Evolutionary conservation across 2,329 filamentous ascomycete genomes (phyloP), one percentile per base, ranked within the genome.

Genomic region (Monilinia vaccinii-corymbosi): DNA sequence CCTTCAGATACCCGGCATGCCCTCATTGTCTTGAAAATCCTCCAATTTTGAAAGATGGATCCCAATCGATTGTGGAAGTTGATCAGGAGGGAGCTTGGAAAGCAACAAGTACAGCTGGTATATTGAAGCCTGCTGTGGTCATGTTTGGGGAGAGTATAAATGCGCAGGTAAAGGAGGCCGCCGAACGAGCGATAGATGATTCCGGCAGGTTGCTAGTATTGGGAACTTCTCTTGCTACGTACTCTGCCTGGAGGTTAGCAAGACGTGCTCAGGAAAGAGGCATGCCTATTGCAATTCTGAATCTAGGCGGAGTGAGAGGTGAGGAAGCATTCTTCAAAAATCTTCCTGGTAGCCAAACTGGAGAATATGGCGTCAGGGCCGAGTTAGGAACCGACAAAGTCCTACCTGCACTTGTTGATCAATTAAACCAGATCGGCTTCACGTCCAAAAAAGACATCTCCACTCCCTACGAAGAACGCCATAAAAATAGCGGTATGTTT

Each of bases 131-230:
- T 4, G 89, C 89, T 0, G 92, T 99, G 2, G 86, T 92, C 68
- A 97, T 97, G 91, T 97, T 97, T 72, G 94, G 94, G 18, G 94
- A 97, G 74, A 92, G 84, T 62, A 96, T 97, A 53, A 78, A 82
- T 0, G 73, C 75, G 1, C 69, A 75, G 1, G 85, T 92, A 40
- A 97, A 95, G 72, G 73, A 76, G 1, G 85, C 84, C 0, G 93
- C 92, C 1, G 92, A 97, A 70, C 76, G 83, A 32, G 88, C 88
- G 14, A 84, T 97, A 53, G 89, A 97, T 69, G 80, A 81, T 32
- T 88, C 91, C 1, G 85, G 84, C 7, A 83, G 84, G 61, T 74
- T 97, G 40, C 77, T 97, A 25, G 81, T 97, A 10, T 73, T 97
- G 18, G 94, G 92, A 4, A 97, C 90, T 40, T 96, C 90, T 63